These are phyloP conservation scores for Cucumis melo DNA, from an alignment of 306 rosid species.

Conservation along the genomic window DNA sequence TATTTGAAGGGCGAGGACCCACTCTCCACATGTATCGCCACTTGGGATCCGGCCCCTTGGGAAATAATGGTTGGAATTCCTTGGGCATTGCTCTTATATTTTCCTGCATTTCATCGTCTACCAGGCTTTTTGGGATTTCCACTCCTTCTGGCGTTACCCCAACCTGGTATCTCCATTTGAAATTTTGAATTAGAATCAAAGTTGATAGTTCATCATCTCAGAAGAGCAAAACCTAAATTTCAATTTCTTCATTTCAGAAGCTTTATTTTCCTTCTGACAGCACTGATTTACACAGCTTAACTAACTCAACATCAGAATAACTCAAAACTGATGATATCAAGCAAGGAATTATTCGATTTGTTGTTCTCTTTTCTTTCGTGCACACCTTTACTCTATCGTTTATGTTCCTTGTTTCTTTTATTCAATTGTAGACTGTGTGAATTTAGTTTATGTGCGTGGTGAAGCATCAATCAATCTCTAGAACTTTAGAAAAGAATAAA, in stretches of 20 bases:
- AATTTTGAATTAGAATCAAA: neutral
- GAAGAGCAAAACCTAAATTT: neutral
- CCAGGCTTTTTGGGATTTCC: conserved; percentile 84
- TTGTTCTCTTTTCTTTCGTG: neutral
- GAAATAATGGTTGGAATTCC: conserved; percentile 46
- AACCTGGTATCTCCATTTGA: conserved; percentile 36
- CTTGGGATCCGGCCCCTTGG: conserved; percentile 73
- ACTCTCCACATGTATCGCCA: conserved; percentile 97
- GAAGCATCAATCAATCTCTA: neutral
- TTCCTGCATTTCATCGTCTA: conserved; percentile 78
- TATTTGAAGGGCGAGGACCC: conserved; percentile 69
- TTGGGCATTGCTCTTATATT: conserved; percentile 58
- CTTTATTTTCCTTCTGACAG: neutral
- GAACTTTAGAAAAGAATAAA: neutral
- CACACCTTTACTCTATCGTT: neutral
- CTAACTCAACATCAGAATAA: neutral
- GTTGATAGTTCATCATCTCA: neutral
- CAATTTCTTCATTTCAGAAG: neutral
- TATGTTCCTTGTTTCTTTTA: neutral
- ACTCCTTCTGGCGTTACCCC: conserved; percentile 93
- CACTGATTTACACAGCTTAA: no score
- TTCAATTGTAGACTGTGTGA: neutral
- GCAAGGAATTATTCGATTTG: neutral
- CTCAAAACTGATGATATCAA: neutral
- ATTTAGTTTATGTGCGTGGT: neutral